These are phyloP conservation scores for Pseudogymnoascus sp. DNA, from an alignment of 2,329 filamentous ascomycete genomes.

Conservation along the genomic window DNA sequence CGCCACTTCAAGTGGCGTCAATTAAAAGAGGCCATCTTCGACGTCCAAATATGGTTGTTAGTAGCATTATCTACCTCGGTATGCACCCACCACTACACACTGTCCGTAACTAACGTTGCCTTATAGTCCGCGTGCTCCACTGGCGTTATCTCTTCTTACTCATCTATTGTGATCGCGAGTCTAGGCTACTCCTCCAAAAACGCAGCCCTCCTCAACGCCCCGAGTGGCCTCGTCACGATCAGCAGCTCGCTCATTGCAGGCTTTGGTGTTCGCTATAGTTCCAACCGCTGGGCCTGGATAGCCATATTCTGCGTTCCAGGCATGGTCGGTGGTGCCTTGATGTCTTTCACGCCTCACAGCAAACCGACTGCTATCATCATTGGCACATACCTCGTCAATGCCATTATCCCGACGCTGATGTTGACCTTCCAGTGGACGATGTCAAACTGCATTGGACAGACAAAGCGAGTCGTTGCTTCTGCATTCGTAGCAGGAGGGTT, in stretches of 20 bases:
- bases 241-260: constrained; percentile 35
- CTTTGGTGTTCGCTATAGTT: constrained; percentile 32
- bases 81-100: background rate
- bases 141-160: background rate
- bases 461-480: constrained; percentile 43
- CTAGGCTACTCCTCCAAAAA: constrained; percentile 38
- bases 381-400: constrained; percentile 39
- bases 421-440: constrained; percentile 29
- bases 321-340: constrained; percentile 38
- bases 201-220: constrained; percentile 38
- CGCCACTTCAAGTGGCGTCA: constrained; percentile 46
- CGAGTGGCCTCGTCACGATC: constrained; percentile 36
- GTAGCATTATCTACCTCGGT: constrained; percentile 18
- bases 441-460: constrained; percentile 34
- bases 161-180: constrained; percentile 15
- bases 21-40: constrained; percentile 41
- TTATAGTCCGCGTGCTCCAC: background rate
- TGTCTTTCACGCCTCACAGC: constrained; percentile 31
- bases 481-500: constrained; percentile 42
- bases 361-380: constrained; percentile 37
- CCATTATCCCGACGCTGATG: constrained; percentile 36
- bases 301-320: constrained; percentile 38
- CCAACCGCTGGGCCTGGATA: constrained; percentile 36
- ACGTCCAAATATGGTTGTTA: constrained; percentile 16
- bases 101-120: constrained; percentile 18